Evolutionary conservation across 805 yeast species (phyloP), one percentile per base, ranked within the genome.

Genomic region (Myxozyma nipponensis): DNA sequence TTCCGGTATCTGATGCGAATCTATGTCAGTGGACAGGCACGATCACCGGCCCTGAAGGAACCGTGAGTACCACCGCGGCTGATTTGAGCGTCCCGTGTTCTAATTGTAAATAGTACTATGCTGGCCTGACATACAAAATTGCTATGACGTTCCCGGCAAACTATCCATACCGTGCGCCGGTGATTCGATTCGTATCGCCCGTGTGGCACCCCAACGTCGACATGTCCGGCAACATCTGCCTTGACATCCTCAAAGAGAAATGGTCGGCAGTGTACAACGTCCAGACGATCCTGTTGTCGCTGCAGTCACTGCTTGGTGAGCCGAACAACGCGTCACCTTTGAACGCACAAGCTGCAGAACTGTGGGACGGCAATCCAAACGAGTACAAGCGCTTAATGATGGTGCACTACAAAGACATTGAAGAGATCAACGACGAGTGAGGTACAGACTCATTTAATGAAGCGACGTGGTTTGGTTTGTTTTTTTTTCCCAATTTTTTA

Each of bases 161-260:
- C 59, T 81, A 81, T 62, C 86, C 86, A 0, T 78, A 74, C 61
- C 63, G 70, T 2, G 80, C 86, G 2, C 86, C 86, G 23, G 66
- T 66, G 25, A 75, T 81, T 61, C 72, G 67, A 57, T 81, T 81
- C 61, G 73, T 72, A 28, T 74, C 80, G 39, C 83, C 84, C 17
- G 75, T 79, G 75, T 78, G 79, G 74, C 85, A 80, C 61, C 86
- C 86, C 24, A 81, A 81, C 61, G 78, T 81, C 53, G 83, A 79
- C 58, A 75, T 77, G 72, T 69, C 75, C 47, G 86, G 86, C n/a
- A 75, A 78, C 54, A 82, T 81, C 52, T 81, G 86, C 57, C 69
- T 81, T 40, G 83, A 80, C 62, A 81, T 81, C 46, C 69, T 81
- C 63, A 79, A 81, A 62, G 83, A 79, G 45, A 72, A 79, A 56